phyloP scores from a whole-genome alignment of 768 basidiomycete genomes.

The Galerina sulciceps region DNA sequence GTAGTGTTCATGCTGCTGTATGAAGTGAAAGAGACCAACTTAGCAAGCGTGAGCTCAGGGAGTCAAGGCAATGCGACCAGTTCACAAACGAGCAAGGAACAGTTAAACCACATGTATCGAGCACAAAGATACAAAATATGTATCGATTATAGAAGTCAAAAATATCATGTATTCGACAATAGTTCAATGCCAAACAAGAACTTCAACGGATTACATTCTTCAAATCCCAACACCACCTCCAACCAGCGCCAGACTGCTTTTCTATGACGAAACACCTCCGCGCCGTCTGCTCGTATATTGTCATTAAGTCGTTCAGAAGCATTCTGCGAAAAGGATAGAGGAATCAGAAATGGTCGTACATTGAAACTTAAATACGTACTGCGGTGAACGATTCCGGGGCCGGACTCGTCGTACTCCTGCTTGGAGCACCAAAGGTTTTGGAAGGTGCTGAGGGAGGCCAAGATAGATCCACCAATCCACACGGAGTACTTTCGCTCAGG shows the following conservation, averaged over 20 bases:
- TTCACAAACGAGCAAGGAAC: too few species aligned
- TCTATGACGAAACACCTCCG: background rate
- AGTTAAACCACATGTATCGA: too few species aligned
- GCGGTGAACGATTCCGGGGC: slow-evolving; percentile 67
- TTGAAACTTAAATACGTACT: slow-evolving; percentile 18
- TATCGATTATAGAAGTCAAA: background rate
- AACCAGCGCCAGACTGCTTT: background rate
- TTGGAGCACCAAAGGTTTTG: slow-evolving; percentile 96
- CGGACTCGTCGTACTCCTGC: slow-evolving; percentile 90
- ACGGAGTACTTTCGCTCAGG: slow-evolving; percentile 96
- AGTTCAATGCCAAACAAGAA: slow-evolving; percentile 3
- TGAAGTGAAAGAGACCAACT: too few species aligned
- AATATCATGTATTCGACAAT: background rate
- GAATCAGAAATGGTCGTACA: background rate
- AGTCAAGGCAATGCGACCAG: too few species aligned
- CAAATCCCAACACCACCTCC: background rate
- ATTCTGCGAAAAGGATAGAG: slow-evolving; percentile 23
- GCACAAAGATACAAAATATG: too few species aligned
- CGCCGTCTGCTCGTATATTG: background rate
- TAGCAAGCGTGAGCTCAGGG: too few species aligned
- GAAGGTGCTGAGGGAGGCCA: slow-evolving; percentile 93
- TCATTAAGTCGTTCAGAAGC: slow-evolving; percentile 33
- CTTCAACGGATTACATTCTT: background rate
- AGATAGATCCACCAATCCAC: slow-evolving; percentile 90
- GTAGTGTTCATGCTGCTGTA: too few species aligned